These are phyloP conservation scores for Epithele typhae DNA, from an alignment of 768 basidiomycete species.

Conservation along the genomic window DNA sequence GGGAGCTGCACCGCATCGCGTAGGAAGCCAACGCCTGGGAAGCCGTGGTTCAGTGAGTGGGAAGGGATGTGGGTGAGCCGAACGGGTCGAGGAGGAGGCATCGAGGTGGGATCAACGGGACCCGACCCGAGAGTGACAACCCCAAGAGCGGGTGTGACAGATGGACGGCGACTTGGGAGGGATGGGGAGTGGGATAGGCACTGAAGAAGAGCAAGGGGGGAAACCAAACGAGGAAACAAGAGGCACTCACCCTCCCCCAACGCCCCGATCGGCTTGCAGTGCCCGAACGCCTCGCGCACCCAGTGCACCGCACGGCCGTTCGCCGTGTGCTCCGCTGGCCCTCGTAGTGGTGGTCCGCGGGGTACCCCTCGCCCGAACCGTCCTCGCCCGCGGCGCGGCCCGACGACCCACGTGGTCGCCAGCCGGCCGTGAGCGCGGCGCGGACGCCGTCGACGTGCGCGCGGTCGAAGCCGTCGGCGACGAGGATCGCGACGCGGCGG, in stretches of 20 bases:
- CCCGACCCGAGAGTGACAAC: too few species aligned
- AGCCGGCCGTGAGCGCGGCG: conserved; percentile 46
- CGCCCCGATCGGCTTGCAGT: conserved; percentile 80
- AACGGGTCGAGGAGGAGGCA: too few species aligned
- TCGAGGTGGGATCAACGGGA: too few species aligned
- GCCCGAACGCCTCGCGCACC: conserved; percentile 81
- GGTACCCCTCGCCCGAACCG: conserved; percentile 28
- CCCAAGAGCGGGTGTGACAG: too few species aligned
- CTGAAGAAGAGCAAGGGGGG: too few species aligned
- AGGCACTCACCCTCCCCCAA: conserved; percentile 55
- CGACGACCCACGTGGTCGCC: conserved; percentile 57
- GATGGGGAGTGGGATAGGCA: too few species aligned
- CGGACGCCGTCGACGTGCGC: conserved; percentile 56
- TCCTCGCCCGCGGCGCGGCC: conserved; percentile 28
- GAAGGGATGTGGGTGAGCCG: too few species aligned
- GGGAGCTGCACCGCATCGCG: conserved; percentile 43
- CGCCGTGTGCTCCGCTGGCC: conserved; percentile 69
- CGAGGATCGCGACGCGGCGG: conserved; percentile 72
- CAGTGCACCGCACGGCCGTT: conserved; percentile 78
- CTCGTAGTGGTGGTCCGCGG: conserved; percentile 70
- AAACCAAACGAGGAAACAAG: too few species aligned
- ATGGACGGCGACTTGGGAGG: too few species aligned
- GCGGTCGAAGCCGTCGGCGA: conserved; percentile 71
- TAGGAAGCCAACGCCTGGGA: conserved; percentile 45
- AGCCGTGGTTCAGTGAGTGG: too few species aligned